A percentile compares a stretch with the other conserved stretches of the same genome.
These are phyloP conservation scores for Scheffersomyces illinoinensis DNA, from an alignment of 1,139 yeast genomes.

Conservation along the genomic window DNA sequence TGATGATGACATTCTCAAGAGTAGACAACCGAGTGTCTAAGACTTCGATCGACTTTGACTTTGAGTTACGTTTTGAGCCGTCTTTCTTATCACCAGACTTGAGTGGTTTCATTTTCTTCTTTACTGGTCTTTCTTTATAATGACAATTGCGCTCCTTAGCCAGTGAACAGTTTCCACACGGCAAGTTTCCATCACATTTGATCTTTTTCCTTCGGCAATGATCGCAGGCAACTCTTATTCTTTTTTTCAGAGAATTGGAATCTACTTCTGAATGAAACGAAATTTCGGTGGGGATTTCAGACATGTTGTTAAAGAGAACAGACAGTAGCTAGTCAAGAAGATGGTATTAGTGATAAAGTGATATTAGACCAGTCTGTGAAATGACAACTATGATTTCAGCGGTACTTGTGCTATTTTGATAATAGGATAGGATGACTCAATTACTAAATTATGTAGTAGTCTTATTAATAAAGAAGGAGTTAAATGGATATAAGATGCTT, in stretches of 20 bases:
- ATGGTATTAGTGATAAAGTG: not conserved
- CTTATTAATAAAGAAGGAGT: not conserved
- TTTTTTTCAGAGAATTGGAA: not conserved
- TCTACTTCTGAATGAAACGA: not conserved
- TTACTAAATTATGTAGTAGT: not conserved
- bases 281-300: not conserved
- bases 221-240: slow-evolving; percentile 12
- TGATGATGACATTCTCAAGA: slow-evolving; percentile 24
- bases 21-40: slow-evolving; percentile 24
- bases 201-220: slow-evolving; percentile 15
- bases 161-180: slow-evolving; percentile 11
- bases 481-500: not conserved
- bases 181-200: slow-evolving; percentile 14
- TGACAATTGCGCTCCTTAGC: slow-evolving; percentile 24
- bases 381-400: not conserved
- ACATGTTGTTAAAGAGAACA: not conserved
- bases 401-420: not conserved
- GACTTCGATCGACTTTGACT: slow-evolving; percentile 13
- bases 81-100: slow-evolving; percentile 1
- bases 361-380: not conserved
- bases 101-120: slow-evolving; percentile 7
- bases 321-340: too few relatives aligned
- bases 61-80: slow-evolving; percentile 7
- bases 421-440: not conserved
- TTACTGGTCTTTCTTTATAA: slow-evolving; percentile 27